Evolutionary conservation across 1,139 yeast genomes (phyloP).

Genomic region (Diutina rugosa): DNA sequence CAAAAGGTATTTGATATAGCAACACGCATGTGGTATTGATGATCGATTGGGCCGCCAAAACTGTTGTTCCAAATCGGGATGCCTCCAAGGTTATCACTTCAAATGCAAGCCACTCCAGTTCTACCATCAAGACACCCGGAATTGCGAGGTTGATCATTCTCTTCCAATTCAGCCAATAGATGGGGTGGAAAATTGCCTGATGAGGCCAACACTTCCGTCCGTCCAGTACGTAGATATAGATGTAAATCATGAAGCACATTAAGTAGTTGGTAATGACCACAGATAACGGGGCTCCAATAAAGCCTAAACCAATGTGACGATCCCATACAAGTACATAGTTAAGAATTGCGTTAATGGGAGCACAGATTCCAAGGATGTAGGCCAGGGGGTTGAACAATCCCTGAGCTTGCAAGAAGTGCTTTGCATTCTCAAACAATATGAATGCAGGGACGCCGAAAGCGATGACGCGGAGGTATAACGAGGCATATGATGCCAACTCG

Average conservation of each 20-base stretch:
- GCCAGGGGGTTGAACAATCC: conserved; percentile 75
- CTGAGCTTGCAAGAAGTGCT: conserved; percentile 64
- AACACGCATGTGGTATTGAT: conserved; percentile 58
- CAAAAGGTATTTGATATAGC: conserved; percentile 63
- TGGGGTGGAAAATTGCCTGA: conserved; percentile 20
- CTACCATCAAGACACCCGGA: conserved; percentile 77
- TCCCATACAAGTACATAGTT: conserved; percentile 61
- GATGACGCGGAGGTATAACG: conserved; percentile 39
- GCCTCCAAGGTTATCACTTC: conserved; percentile 62
- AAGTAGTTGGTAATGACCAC: conserved; percentile 60
- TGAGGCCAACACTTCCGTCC: conserved; percentile 73
- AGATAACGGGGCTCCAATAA: conserved; percentile 64
- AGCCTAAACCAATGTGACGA: conserved; percentile 44
- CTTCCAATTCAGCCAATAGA: conserved; percentile 37
- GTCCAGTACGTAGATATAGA: conserved; percentile 38
- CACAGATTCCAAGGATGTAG: conserved; percentile 53
- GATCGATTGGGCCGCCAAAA: conserved; percentile 63
- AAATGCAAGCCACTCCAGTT: conserved; percentile 79
- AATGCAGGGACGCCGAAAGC: conserved; percentile 61
- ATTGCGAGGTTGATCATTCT: conserved; percentile 57
- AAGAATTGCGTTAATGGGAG: conserved; percentile 54
- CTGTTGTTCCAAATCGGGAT: conserved; percentile 50
- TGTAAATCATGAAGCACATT: conserved; percentile 44
- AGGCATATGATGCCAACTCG: conserved; percentile 29
- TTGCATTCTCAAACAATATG: conserved; percentile 58